Conservation (phyloP, 2,329 filamentous ascomycete genomes). For the Dothidotthia symphoricarpi region DNA sequence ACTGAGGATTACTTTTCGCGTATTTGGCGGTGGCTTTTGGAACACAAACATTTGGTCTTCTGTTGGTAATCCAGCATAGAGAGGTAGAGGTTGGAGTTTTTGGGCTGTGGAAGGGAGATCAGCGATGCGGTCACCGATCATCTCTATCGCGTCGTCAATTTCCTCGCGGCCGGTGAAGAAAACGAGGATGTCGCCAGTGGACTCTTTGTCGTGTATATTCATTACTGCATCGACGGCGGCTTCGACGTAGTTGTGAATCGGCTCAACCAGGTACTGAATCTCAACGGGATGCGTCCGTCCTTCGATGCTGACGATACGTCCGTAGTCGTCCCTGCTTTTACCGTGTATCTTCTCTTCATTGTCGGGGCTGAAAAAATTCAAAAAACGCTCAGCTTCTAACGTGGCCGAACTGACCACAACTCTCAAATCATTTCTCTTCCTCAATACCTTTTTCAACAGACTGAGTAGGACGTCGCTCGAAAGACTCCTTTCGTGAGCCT, state of each 20-base stretch:
- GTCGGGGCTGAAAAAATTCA: conserved; percentile 68
- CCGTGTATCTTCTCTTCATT: conserved; percentile 40
- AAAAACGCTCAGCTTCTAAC: conserved; percentile 81
- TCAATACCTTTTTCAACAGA: conserved; percentile 84
- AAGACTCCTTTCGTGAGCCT: conserved; percentile 90
- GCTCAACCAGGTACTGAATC: conserved; percentile 72
- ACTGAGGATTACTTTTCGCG: conserved; percentile 85
- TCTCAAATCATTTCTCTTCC: conserved; percentile 74
- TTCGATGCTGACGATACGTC: conserved; percentile 77
- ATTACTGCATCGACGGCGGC: conserved; percentile 79
- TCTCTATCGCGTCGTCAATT: conserved; percentile 79
- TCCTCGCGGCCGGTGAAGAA: conserved; percentile 93
- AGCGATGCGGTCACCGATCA: conserved; percentile 69
- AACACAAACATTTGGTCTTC: conserved; percentile 97
- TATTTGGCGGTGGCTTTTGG: conserved; percentile 75
- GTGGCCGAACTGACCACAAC: conserved; percentile 94
- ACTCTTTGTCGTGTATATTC: conserved; percentile 79
- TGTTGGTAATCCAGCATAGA: conserved; percentile 84
- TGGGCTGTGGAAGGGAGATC: conserved; percentile 60
- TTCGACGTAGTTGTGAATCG: conserved; percentile 84
- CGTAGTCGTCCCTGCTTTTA: conserved; percentile 46
- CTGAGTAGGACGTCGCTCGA: conserved; percentile 90
- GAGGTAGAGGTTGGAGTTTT: conserved; percentile 67
- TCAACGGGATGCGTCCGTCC: conserved; percentile 88
- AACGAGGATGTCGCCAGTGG: conserved; percentile 81